phyloP scores from a whole-genome alignment of 179 eudicot genomes.

The Vitellaria paradoxa region DNA sequence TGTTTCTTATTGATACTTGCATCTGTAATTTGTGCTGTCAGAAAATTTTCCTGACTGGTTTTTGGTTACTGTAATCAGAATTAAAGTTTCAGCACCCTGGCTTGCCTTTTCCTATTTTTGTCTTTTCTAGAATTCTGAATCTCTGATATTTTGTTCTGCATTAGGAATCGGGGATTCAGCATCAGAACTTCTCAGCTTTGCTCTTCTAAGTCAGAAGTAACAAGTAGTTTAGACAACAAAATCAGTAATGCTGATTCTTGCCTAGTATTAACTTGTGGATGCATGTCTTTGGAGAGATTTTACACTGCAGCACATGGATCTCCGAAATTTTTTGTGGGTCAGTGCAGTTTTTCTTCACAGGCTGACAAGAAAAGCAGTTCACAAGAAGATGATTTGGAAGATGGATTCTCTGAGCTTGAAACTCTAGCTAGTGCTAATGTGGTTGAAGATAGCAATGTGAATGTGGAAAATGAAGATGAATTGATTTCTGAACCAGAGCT shows the following conservation, averaged over 20 bases:
- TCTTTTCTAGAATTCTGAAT: background rate
- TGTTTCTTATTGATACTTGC: background rate
- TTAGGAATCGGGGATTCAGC: constrained; percentile 29
- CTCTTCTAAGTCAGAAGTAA: constrained; percentile 25
- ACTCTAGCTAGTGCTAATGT: constrained; percentile 27
- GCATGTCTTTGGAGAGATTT: constrained; percentile 29
- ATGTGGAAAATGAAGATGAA: constrained; percentile 33
- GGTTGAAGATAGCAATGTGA: constrained; percentile 9
- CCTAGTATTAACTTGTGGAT: constrained; percentile 18
- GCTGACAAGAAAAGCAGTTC: constrained; percentile 55
- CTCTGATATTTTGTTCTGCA: background rate
- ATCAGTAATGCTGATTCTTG: constrained; percentile 18
- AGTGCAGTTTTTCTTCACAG: constrained; percentile 46
- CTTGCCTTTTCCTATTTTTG: background rate
- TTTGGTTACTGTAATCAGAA: background rate
- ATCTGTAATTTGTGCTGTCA: background rate
- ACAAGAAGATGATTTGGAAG: constrained; percentile 65
- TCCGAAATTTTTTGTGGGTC: constrained; percentile 25
- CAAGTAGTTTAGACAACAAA: constrained; percentile 14
- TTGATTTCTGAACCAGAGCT: constrained; percentile 30
- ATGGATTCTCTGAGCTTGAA: constrained; percentile 86
- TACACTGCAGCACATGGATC: constrained; percentile 20
- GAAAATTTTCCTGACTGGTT: background rate
- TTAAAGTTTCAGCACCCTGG: background rate
- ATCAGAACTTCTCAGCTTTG: constrained; percentile 19